A percentile compares a stretch with the other conserved stretches of the same genome.
phyloP scores from a whole-genome alignment of 768 basidiomycete genomes.

The Mrakia frigida region DNA sequence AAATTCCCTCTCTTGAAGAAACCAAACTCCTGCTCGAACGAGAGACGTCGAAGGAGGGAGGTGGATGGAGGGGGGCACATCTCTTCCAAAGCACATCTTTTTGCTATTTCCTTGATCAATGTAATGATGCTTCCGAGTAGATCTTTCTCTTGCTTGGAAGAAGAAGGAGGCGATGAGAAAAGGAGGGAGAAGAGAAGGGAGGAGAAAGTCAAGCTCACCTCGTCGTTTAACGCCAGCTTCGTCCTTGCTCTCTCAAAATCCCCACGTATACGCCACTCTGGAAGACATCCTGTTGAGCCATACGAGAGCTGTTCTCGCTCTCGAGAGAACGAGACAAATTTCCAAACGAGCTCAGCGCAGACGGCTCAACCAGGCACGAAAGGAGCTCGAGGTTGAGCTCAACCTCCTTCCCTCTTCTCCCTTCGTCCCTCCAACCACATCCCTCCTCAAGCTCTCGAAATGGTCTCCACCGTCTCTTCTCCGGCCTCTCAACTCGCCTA shows the following conservation, averaged over 20 bases:
- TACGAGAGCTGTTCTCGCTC: neutral
- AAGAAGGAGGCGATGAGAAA: neutral
- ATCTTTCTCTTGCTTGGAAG: neutral
- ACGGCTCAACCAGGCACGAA: too few species aligned
- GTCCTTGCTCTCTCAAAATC: too few species aligned
- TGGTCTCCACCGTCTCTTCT: neutral
- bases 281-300: neutral
- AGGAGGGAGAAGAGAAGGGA: neutral
- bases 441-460: too few species aligned
- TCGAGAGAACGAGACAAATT: neutral
- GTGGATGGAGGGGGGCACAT: neutral
- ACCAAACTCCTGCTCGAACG: neutral
- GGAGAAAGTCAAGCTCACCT: neutral
- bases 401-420: constrained; percentile 2
- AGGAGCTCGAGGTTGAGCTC: neutral
- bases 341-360: neutral
- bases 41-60: neutral
- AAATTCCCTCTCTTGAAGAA: neutral
- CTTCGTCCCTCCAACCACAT: neutral
- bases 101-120: neutral
- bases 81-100: neutral
- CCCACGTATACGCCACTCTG: too few species aligned
- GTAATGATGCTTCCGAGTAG: neutral
- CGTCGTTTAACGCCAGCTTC: neutral
- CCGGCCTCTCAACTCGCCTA: neutral